Conservation (phyloP, 2,329 filamentous ascomycete genomes). For the Neocatenulostroma microsporum region DNA sequence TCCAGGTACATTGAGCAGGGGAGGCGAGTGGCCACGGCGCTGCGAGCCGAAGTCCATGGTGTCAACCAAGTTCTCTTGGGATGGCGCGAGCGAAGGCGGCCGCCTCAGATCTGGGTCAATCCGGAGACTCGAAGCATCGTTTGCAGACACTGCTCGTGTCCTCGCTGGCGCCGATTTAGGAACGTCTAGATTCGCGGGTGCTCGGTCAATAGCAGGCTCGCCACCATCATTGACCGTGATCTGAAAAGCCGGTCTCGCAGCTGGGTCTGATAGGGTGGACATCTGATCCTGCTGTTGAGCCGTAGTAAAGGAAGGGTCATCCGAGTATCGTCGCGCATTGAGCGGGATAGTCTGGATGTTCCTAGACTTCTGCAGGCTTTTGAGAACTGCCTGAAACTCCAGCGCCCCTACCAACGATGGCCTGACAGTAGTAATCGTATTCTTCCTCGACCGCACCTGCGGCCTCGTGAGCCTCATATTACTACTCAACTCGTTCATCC, state of each 20-base stretch:
- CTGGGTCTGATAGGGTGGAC: constrained; percentile 44
- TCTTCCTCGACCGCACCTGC: constrained; percentile 57
- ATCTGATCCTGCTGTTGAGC: constrained; percentile 41
- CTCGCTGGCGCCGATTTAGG: constrained; percentile 20
- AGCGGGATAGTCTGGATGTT: constrained; percentile 66
- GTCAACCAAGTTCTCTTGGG: neutral
- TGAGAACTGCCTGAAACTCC: constrained; percentile 84
- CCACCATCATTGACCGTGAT: constrained; percentile 6
- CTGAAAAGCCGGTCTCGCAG: constrained; percentile 25
- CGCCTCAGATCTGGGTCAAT: constrained; percentile 32
- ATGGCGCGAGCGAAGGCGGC: neutral
- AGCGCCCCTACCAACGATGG: constrained; percentile 88
- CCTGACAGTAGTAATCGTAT: constrained; percentile 72
- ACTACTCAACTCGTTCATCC: constrained; percentile 73
- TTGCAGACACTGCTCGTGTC: constrained; percentile 52
- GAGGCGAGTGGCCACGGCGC: neutral
- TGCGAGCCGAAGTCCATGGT: constrained; percentile 1
- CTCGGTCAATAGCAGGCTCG: constrained; percentile 8
- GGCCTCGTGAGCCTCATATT: constrained; percentile 85
- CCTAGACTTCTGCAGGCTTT: constrained; percentile 74
- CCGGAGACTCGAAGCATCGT: constrained; percentile 44
- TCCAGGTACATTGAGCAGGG: neutral
- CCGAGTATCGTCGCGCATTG: constrained; percentile 60
- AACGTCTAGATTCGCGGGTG: constrained; percentile 19
- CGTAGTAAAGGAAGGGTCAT: constrained; percentile 47